Conservation (phyloP, 2,329 filamentous ascomycete species). For the Bipolaris gigantea region DNA sequence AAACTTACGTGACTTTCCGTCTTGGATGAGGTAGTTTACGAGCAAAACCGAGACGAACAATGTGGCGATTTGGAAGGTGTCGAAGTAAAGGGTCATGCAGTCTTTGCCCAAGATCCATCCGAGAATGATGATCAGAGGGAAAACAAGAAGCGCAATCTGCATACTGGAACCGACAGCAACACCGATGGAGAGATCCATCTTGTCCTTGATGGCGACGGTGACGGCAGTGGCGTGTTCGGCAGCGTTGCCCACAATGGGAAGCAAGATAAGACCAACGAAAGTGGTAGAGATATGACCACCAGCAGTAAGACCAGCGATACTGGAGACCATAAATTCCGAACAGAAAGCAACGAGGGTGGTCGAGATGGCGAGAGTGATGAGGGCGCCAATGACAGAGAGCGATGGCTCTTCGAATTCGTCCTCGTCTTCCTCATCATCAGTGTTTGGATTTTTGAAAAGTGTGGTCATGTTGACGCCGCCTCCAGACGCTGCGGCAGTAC, state of each 20-base stretch:
- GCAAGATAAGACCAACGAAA: slow-evolving; percentile 65
- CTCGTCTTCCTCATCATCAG: slow-evolving; percentile 56
- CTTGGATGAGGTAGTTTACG: slow-evolving; percentile 65
- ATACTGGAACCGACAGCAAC: slow-evolving; percentile 67
- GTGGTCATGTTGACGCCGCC: slow-evolving; percentile 55
- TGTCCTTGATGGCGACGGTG: slow-evolving; percentile 65
- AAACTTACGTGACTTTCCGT: slow-evolving; percentile 56
- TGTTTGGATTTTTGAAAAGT: slow-evolving; percentile 43
- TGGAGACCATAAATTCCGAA: slow-evolving; percentile 65
- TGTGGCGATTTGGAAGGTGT: slow-evolving; percentile 79
- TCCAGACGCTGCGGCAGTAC: slow-evolving; percentile 54
- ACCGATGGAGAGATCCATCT: slow-evolving; percentile 69
- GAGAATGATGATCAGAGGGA: slow-evolving; percentile 63
- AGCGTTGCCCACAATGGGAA: slow-evolving; percentile 68
- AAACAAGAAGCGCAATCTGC: slow-evolving; percentile 65
- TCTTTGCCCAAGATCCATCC: slow-evolving; percentile 63
- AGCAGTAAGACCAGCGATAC: slow-evolving; percentile 59
- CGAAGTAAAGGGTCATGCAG: slow-evolving; percentile 77
- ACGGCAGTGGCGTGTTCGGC: slow-evolving; percentile 68
- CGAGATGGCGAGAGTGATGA: slow-evolving; percentile 69
- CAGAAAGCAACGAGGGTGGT: slow-evolving; percentile 82
- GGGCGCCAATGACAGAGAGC: slow-evolving; percentile 70
- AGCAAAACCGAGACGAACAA: slow-evolving; percentile 60
- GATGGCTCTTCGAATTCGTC: slow-evolving; percentile 77
- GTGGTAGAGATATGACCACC: slow-evolving; percentile 57